These are phyloP conservation scores for Cutaneotrichosporon curvatum DNA, from an alignment of 1,284 basidiomycete genomes.

Conservation along the genomic window DNA sequence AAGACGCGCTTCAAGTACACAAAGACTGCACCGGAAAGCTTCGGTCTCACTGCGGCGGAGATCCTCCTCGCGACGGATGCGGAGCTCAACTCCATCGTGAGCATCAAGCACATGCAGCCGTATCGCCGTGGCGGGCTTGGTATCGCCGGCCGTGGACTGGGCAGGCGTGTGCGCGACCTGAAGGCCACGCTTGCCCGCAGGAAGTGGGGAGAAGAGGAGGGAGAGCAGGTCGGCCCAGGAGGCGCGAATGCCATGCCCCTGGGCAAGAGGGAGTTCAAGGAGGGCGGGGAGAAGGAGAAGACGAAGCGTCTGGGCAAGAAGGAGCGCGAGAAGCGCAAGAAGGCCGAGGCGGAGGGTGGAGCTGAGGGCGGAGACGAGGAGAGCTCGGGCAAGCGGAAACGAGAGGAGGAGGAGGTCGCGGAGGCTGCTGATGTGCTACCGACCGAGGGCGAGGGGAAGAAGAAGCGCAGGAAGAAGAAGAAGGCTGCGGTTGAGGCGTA, in stretches of 20 bases:
- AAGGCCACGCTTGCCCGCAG: slow-evolving; percentile 54
- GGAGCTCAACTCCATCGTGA: slow-evolving; percentile 85
- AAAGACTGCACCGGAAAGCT: slow-evolving; percentile 60
- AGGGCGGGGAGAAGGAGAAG: slow-evolving; percentile 9
- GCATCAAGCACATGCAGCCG: slow-evolving; percentile 82
- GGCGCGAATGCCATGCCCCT: slow-evolving; percentile 14
- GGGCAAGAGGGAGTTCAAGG: slow-evolving; percentile 8
- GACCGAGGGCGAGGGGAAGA: slow-evolving; percentile 13
- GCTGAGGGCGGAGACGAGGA: background rate
- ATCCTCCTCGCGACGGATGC: slow-evolving; percentile 87
- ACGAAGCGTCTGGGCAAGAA: slow-evolving; percentile 48
- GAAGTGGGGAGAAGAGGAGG: slow-evolving; percentile 48
- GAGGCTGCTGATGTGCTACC: background rate
- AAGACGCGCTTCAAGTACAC: slow-evolving; percentile 93
- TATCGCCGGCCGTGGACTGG: slow-evolving; percentile 56
- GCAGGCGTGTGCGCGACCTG: slow-evolving; percentile 66
- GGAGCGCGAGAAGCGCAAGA: slow-evolving; percentile 37
- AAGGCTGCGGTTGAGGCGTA: no score
- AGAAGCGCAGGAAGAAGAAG: slow-evolving; percentile 20
- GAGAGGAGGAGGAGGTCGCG: slow-evolving; percentile 1
- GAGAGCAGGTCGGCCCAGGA: slow-evolving; percentile 3
- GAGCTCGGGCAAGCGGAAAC: slow-evolving; percentile 10
- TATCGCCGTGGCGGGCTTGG: slow-evolving; percentile 58
- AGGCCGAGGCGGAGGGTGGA: slow-evolving; percentile 7
- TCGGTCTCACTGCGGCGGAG: slow-evolving; percentile 73